Conservation (phyloP, 2,329 filamentous ascomycete genomes). For the Nakataea oryzae region DNA sequence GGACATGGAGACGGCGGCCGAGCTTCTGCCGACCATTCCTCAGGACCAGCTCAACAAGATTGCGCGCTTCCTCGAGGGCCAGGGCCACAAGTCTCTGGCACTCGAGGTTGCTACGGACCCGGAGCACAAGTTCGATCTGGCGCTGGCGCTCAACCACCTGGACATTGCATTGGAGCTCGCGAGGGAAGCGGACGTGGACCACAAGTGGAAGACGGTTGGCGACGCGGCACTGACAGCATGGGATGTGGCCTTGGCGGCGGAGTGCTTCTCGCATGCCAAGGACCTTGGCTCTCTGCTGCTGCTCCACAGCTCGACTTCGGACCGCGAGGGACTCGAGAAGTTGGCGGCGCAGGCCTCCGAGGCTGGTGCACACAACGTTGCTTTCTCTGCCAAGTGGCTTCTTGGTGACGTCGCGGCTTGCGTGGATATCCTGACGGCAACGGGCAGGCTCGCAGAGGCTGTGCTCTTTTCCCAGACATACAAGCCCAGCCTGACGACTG, state of each 20-base stretch:
- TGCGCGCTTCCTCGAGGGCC: conserved; percentile 90
- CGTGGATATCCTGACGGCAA: conserved; percentile 68
- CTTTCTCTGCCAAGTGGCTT: conserved; percentile 85
- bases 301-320: conserved; percentile 76
- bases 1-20: conserved; percentile 83
- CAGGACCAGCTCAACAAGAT: conserved; percentile 97
- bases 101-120: conserved; percentile 88
- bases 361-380: conserved; percentile 78
- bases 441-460: conserved; percentile 72
- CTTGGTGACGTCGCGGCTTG: conserved; percentile 74
- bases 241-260: conserved; percentile 80
- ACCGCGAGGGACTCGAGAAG: conserved; percentile 61
- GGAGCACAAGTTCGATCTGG: conserved; percentile 94
- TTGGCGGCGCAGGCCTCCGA: conserved; percentile 67
- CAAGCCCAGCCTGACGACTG: conserved; percentile 65
- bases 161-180: conserved; percentile 80
- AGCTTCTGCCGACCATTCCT: conserved; percentile 75
- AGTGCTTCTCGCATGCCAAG: conserved; percentile 86
- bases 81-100: conserved; percentile 92
- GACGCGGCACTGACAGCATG: conserved; percentile 80
- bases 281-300: conserved; percentile 84
- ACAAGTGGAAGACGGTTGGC: conserved; percentile 97
- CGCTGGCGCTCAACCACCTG: conserved; percentile 71
- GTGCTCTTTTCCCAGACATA: conserved; percentile 93
- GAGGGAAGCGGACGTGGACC: conserved; percentile 73